Conservation (phyloP, 2,329 filamentous ascomycete species). For the Anisogramma anomala region DNA sequence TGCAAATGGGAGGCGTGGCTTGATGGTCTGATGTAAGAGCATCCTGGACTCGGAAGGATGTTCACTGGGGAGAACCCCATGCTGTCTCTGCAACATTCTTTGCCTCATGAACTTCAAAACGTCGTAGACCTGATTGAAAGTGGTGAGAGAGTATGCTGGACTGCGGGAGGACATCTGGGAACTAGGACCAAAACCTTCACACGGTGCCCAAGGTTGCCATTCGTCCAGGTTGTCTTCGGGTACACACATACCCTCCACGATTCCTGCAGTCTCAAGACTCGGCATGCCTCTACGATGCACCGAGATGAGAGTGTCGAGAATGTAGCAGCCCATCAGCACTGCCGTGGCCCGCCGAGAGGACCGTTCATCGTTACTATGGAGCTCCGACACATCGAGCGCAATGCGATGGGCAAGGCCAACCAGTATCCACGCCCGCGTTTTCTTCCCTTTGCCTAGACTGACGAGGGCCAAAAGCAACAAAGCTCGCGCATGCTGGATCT, state of each 20-base stretch:
- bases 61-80: constrained; percentile 2
- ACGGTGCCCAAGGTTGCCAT: constrained; percentile 60
- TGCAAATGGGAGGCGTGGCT: constrained; percentile 17
- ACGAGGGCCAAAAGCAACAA: constrained; percentile 50
- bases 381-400: constrained; percentile 24
- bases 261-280: constrained; percentile 36
- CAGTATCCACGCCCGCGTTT: constrained; percentile 49
- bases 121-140: constrained; percentile 31
- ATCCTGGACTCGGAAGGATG: constrained; percentile 4
- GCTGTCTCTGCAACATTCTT: constrained; percentile 8
- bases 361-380: constrained; percentile 8
- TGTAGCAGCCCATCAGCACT: constrained; percentile 42
- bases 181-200: constrained; percentile 26
- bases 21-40: constrained; percentile 16
- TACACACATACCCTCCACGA: constrained; percentile 33
- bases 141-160: constrained; percentile 27
- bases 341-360: constrained; percentile 18
- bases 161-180: constrained; percentile 17
- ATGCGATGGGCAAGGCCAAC: constrained; percentile 53
- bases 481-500: constrained; percentile 42
- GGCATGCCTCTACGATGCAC: constrained; percentile 37
- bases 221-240: constrained; percentile 60
- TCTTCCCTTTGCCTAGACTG: constrained; percentile 47
- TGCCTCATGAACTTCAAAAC: constrained; percentile 27
- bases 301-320: constrained; percentile 49